Evolutionary conservation across 306 rosid species (phyloP), one percentile per base, ranked within the genome.

Genomic region (Vigna reflexopilosa): DNA sequence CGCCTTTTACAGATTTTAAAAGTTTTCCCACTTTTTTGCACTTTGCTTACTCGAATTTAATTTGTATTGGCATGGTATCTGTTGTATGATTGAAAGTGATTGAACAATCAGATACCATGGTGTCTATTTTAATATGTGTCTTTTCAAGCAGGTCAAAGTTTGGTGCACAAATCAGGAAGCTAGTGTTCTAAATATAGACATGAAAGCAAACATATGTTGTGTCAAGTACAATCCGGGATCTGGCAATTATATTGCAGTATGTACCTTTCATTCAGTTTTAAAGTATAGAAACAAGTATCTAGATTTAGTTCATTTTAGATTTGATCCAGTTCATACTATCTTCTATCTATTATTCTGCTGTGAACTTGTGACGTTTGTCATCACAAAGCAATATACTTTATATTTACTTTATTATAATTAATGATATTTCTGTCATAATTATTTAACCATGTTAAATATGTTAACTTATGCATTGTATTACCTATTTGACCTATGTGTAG

Each of bases 151-250:
- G 99, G 98, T 93, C 71, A 95, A 95, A 85, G 89, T 95, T 67
- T 95, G 98, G 99, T 90, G 99, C 87, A 95, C 95, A 59, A 88
- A 84, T 62, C 98, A 93, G 89, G 98, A 95, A 85, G 84, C 93
- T 71, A 95, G 98, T 42, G 99, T 90, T 76, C 84, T 88, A 38
- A 90, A 95, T 78, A 95, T 93, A 81, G 99, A 95, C 83, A 93
- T 95, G 98, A 93, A 95, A 91, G 99, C 99, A 22, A 95, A 95
- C 89, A 95, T 95, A 82, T 95, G 99, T 72, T 93, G 97, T 52
- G 99, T 95, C 72, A 93, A 95, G 81, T 95, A 91, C 84, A 95
- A 95, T 85, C 99, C 99, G 81, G 97, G 99, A 84, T 93, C 98
- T 6, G 84, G 98, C 83, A 77, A 92, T 89, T 80, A 85, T 80